Evolutionary conservation across 306 rosid genomes (phyloP).

Genomic region (Canavalia ensiformis): DNA sequence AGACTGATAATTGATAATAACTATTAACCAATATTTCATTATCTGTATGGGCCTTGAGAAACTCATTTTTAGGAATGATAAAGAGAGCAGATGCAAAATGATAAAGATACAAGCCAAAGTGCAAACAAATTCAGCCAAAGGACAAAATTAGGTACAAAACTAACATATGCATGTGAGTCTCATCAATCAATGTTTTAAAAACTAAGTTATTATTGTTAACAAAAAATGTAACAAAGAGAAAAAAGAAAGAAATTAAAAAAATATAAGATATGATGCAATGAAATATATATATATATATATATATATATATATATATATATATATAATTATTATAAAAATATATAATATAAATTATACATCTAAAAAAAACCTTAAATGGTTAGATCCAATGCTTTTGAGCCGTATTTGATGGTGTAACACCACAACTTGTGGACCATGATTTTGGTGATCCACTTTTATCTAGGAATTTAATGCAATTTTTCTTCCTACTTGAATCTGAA

Average conservation of each 20-base stretch:
- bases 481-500: slow-evolving; percentile 15
- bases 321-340: too few relatives aligned
- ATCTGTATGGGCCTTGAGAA: neutral
- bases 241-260: too few relatives aligned
- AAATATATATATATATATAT: too few relatives aligned
- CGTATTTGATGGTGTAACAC: slow-evolving; percentile 4
- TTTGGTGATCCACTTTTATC: neutral
- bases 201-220: neutral
- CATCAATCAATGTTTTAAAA: neutral
- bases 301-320: too few relatives aligned
- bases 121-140: neutral
- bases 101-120: slow-evolving; percentile 21
- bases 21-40: neutral
- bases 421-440: slow-evolving; percentile 19
- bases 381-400: neutral
- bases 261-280: too few relatives aligned
- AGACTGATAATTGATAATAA: neutral
- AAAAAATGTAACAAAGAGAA: neutral
- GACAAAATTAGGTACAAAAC: slow-evolving; percentile 5
- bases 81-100: slow-evolving; percentile 19
- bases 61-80: neutral
- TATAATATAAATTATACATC: too few relatives aligned
- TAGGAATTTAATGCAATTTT: slow-evolving; percentile 1
- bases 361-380: neutral
- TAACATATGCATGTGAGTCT: slow-evolving; percentile 19